Percentiles rank a stretch among this genome's conserved stretches.
These are phyloP conservation scores for Leccinum subspadiceum DNA, from an alignment of 1,284 basidiomycete genomes.

Conservation along the genomic window DNA sequence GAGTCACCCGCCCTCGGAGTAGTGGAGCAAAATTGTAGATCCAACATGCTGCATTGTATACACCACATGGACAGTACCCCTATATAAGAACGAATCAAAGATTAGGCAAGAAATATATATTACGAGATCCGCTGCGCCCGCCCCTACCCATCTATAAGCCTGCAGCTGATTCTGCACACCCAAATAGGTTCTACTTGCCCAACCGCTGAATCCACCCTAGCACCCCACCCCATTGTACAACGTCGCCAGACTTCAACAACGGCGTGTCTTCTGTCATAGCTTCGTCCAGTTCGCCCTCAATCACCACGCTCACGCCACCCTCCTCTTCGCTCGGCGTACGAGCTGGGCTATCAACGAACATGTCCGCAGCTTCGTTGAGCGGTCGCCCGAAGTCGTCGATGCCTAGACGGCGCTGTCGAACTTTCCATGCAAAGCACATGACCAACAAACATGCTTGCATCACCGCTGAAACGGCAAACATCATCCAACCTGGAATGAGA, in stretches of 20 bases:
- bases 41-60: neutral
- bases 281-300: slow-evolving; percentile 22
- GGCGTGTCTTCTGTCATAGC: slow-evolving; percentile 24
- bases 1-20: neutral
- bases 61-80: neutral
- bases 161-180: neutral
- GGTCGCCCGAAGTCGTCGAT: slow-evolving; percentile 92
- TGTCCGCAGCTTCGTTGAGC: slow-evolving; percentile 28
- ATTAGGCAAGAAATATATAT: slow-evolving; percentile 3
- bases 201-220: slow-evolving; percentile 28
- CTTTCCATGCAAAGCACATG: slow-evolving; percentile 81
- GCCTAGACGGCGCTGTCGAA: slow-evolving; percentile 70
- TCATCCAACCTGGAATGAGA: slow-evolving; percentile 63
- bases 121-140: neutral
- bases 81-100: neutral
- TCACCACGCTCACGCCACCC: slow-evolving; percentile 17
- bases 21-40: slow-evolving; percentile 16
- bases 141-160: neutral
- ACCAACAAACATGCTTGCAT: slow-evolving; percentile 82
- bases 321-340: slow-evolving; percentile 13
- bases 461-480: slow-evolving; percentile 81
- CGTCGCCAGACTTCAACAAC: slow-evolving; percentile 24
- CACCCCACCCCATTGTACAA: slow-evolving; percentile 24
- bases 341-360: neutral
- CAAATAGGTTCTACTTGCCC: slow-evolving; percentile 16